phyloP scores from a whole-genome alignment of 2,329 filamentous ascomycete species.

The Trichoderma aggressivum region DNA sequence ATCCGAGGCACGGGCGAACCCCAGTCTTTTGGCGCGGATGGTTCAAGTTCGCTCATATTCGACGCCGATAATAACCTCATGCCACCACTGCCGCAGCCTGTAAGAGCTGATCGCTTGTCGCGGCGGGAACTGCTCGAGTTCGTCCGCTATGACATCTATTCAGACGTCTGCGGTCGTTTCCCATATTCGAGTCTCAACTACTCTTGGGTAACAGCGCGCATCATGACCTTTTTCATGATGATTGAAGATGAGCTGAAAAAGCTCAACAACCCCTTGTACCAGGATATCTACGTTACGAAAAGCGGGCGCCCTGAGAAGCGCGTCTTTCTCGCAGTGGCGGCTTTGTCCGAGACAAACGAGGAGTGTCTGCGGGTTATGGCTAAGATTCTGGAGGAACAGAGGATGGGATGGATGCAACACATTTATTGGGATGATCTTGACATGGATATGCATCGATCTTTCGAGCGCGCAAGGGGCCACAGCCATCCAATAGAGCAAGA shows the following conservation, averaged over 20 bases:
- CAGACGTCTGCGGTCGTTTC: not conserved
- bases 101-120: not conserved
- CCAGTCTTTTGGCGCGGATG: not conserved
- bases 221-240: not conserved
- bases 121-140: not conserved
- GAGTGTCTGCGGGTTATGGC: not conserved
- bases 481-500: not conserved
- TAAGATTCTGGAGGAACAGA: not conserved
- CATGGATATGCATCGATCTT: not conserved
- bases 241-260: not conserved
- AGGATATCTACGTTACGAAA: not conserved
- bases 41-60: not conserved
- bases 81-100: not conserved
- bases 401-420: not conserved
- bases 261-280: not conserved
- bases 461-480: not conserved
- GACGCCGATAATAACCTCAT: not conserved
- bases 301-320: not conserved
- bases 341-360: not conserved
- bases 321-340: not conserved
- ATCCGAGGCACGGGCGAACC: not conserved
- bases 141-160: not conserved
- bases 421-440: not conserved
- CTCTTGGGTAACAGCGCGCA: not conserved
- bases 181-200: not conserved